These are phyloP conservation scores for Zygnema cylindricum DNA, from an alignment of 139 green algal species.

Conservation along the genomic window DNA sequence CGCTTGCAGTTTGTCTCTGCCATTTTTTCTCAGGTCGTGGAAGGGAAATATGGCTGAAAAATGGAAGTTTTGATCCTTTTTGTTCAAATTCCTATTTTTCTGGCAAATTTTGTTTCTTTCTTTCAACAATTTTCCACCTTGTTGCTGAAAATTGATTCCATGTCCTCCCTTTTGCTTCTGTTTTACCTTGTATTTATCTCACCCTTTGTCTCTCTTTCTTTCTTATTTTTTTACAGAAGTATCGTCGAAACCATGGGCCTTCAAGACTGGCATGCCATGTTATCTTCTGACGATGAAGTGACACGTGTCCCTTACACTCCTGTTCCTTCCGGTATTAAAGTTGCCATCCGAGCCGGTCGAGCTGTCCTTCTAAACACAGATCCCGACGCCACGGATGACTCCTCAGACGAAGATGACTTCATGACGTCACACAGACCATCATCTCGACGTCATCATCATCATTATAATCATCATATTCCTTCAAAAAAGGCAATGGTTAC, in stretches of 20 bases:
- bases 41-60: too few relatives aligned
- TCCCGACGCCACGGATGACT: constrained; percentile 17
- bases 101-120: too few relatives aligned
- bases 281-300: background rate
- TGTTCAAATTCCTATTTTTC: too few relatives aligned
- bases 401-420: background rate
- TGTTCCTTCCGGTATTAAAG: background rate
- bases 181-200: too few relatives aligned
- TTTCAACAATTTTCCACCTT: too few relatives aligned
- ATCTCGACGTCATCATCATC: background rate
- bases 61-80: too few relatives aligned
- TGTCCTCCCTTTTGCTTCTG: too few relatives aligned
- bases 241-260: background rate
- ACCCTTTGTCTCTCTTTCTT: background rate
- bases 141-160: too few relatives aligned
- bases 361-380: constrained; percentile 10
- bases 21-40: too few relatives aligned
- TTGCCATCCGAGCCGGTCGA: background rate
- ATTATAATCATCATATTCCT: background rate
- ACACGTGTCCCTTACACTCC: background rate
- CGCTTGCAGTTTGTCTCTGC: too few relatives aligned
- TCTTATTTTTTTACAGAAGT: background rate
- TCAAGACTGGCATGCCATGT: background rate
- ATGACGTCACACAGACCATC: background rate
- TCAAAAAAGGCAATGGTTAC: background rate